These are phyloP conservation scores for Platanus orientalis DNA, from an alignment of 164 flowering plant species.

Conservation along the genomic window DNA sequence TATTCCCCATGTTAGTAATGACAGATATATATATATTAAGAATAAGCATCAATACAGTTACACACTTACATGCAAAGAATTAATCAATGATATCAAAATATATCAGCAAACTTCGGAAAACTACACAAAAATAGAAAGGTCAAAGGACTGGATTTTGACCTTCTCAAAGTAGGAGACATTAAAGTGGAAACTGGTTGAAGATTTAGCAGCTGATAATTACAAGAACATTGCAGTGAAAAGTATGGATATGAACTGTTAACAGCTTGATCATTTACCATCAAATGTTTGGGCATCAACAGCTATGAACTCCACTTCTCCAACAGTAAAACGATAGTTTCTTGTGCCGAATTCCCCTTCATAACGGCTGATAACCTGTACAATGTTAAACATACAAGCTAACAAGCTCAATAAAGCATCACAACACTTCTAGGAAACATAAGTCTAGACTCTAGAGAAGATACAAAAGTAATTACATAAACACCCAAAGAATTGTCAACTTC, in stretches of 20 bases:
- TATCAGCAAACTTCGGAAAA: no score
- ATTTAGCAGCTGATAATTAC: neutral
- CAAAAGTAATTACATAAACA: no score
- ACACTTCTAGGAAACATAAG: neutral
- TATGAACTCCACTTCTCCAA: slow-evolving; percentile 72
- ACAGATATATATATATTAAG: no score
- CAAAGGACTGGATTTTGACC: no score
- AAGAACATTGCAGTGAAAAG: neutral
- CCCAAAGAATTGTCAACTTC: no score
- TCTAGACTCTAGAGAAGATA: no score
- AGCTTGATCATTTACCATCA: slow-evolving; percentile 54
- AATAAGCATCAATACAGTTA: no score
- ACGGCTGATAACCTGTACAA: slow-evolving; percentile 56
- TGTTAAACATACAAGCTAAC: neutral
- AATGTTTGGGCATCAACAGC: slow-evolving; percentile 78
- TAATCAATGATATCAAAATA: no score
- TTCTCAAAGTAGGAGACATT: neutral
- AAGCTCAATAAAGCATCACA: neutral
- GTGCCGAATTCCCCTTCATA: slow-evolving; percentile 67
- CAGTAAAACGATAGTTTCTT: slow-evolving; percentile 51
- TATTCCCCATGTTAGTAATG: no score
- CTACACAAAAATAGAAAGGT: no score
- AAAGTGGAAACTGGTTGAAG: neutral
- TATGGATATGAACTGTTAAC: neutral
- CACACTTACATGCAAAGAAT: no score